Conservation (phyloP, 139 green algal species). For the Penium margaritaceum region DNA sequence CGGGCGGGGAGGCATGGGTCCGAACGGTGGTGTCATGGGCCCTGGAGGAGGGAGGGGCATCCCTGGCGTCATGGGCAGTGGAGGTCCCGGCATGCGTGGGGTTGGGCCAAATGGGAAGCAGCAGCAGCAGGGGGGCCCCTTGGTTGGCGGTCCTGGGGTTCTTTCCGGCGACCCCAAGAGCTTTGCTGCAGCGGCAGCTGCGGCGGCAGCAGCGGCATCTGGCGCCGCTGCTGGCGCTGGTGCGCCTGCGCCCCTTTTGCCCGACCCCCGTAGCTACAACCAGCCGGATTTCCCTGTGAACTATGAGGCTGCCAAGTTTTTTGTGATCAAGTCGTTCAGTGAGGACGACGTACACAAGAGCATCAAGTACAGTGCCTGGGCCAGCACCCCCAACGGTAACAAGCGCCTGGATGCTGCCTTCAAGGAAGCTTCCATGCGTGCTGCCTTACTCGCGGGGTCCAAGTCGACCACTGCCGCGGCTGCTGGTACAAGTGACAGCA, state of each 20-base stretch:
- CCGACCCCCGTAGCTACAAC: no score
- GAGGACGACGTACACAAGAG: conserved; percentile 54
- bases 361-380: conserved; percentile 49
- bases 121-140: no score
- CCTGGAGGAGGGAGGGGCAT: background rate
- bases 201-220: background rate
- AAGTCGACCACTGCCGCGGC: no score
- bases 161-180: background rate
- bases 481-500: no score
- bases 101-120: no score
- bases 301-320: conserved; percentile 38
- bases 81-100: no score
- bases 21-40: no score
- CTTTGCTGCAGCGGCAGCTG: background rate
- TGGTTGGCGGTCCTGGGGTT: no score
- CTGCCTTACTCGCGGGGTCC: no score
- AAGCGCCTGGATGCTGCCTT: conserved; percentile 38
- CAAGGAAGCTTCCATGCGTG: background rate
- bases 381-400: conserved; percentile 44
- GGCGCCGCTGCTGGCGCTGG: background rate
- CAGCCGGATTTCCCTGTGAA: conserved; percentile 27
- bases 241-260: no score
- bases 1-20: no score
- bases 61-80: background rate
- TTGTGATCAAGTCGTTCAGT: conserved; percentile 50